Evolutionary conservation across 495 filamentous ascomycete genomes (phyloP).

Genomic region (Xylaria curta): DNA sequence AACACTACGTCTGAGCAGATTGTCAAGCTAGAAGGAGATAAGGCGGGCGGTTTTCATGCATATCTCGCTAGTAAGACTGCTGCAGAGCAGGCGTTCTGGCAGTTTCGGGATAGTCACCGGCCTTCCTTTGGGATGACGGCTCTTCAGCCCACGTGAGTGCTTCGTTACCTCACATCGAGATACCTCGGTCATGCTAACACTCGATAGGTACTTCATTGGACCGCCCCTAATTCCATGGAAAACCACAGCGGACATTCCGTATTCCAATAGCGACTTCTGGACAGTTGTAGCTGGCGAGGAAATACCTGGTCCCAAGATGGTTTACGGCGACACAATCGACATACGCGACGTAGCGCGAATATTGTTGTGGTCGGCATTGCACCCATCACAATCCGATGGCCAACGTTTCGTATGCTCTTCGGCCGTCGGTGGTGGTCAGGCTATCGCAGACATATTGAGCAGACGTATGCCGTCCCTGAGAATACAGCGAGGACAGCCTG

Average conservation of each 20-base stretch:
- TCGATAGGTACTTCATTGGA: conserved; percentile 38
- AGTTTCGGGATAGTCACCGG: conserved; percentile 56
- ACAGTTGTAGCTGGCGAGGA: conserved; percentile 30
- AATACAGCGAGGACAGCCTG: conserved; percentile 31
- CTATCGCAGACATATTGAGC: conserved; percentile 41
- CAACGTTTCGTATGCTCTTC: conserved; percentile 43
- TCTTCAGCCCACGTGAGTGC: conserved; percentile 53
- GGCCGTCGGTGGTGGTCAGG: conserved; percentile 35
- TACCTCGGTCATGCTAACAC: neutral
- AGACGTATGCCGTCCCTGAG: conserved; percentile 29
- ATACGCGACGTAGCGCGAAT: conserved; percentile 46
- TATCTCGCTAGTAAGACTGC: conserved; percentile 63
- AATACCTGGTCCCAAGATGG: conserved; percentile 32
- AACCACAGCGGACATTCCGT: conserved; percentile 30
- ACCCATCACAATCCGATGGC: conserved; percentile 28
- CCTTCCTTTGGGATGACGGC: conserved; percentile 57
- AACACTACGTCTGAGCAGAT: conserved; percentile 43
- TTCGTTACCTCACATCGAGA: neutral
- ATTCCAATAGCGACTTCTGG: conserved; percentile 33
- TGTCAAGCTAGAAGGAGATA: conserved; percentile 36
- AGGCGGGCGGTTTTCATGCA: conserved; percentile 42
- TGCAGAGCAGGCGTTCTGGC: conserved; percentile 60
- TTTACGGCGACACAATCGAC: conserved; percentile 40
- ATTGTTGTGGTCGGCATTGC: conserved; percentile 36
- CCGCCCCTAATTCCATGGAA: conserved; percentile 37